These are phyloP conservation scores for Fusarium nygamai DNA, from an alignment of 2,329 filamentous ascomycete species.

Conservation along the genomic window DNA sequence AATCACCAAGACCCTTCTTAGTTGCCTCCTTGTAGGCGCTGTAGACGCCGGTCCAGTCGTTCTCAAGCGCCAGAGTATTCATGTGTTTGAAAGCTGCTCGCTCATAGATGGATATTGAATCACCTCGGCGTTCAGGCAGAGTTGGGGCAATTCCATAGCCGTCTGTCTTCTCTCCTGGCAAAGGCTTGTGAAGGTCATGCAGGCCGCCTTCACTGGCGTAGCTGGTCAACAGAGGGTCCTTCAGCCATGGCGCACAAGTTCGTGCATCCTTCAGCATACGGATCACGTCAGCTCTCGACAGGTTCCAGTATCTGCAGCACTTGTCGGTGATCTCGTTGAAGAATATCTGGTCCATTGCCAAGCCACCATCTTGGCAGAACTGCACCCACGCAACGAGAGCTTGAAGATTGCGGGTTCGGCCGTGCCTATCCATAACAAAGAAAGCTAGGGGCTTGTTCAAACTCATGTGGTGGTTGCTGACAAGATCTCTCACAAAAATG, in stretches of 20 bases:
- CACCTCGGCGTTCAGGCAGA: slow-evolving; percentile 31
- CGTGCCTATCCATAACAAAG: slow-evolving; percentile 46
- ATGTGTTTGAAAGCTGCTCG: slow-evolving; percentile 47
- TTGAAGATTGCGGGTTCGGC: slow-evolving; percentile 43
- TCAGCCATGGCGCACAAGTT: slow-evolving; percentile 39
- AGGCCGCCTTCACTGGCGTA: slow-evolving; percentile 34
- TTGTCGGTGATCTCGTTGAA: slow-evolving; percentile 41
- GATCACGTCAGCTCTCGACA: slow-evolving; percentile 39
- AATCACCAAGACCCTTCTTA: slow-evolving; percentile 47
- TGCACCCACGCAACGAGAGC: slow-evolving; percentile 46
- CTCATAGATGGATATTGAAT: slow-evolving; percentile 36
- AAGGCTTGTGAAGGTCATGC: slow-evolving; percentile 30
- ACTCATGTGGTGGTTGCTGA: slow-evolving; percentile 40
- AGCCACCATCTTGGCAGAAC: slow-evolving; percentile 45
- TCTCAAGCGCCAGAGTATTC: slow-evolving; percentile 50
- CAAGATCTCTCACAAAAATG: slow-evolving; percentile 42
- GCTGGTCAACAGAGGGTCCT: slow-evolving; percentile 35
- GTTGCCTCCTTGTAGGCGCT: slow-evolving; percentile 49
- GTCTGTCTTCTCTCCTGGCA: slow-evolving; percentile 28
- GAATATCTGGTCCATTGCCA: slow-evolving; percentile 45
- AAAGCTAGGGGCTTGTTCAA: slow-evolving; percentile 45
- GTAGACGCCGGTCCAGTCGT: slow-evolving; percentile 48
- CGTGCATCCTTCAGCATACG: slow-evolving; percentile 42
- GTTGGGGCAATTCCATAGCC: slow-evolving; percentile 9
- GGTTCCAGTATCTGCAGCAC: slow-evolving; percentile 48